Percentiles rank a stretch among this genome's conserved stretches.
phyloP scores from a whole-genome alignment of 2,329 filamentous ascomycete genomes.

The Colletotrichum navitas region DNA sequence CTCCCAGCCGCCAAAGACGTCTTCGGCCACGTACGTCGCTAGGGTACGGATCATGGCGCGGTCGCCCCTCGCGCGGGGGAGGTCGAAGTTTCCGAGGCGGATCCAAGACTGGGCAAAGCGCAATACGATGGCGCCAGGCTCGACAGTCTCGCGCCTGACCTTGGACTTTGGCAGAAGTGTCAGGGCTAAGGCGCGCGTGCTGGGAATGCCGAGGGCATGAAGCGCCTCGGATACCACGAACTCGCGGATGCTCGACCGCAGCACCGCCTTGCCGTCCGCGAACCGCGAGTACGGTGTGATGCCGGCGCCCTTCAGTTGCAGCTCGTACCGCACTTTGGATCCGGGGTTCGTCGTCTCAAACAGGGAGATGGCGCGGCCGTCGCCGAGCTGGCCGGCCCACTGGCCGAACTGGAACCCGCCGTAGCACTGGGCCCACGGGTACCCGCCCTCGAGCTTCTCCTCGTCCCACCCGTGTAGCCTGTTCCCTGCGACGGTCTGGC shows the following conservation, averaged over 20 bases:
- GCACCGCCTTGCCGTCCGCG: constrained; percentile 93
- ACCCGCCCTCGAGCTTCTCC: constrained; percentile 75
- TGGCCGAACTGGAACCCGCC: constrained; percentile 85
- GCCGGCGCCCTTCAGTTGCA: constrained; percentile 95
- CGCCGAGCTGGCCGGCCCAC: constrained; percentile 96
- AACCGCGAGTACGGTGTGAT: constrained; percentile 96
- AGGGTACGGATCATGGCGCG: constrained; percentile 78
- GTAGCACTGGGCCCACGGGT: constrained; percentile 99
- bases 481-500: constrained; percentile 83
- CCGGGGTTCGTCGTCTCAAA: constrained; percentile 87
- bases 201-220: constrained; percentile 86
- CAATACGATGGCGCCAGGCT: constrained; percentile 92
- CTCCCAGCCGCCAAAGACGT: constrained; percentile 91
- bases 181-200: constrained; percentile 86
- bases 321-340: constrained; percentile 82
- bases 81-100: constrained; percentile 93
- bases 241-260: constrained; percentile 93
- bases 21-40: constrained; percentile 86
- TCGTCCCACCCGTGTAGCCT: constrained; percentile 84
- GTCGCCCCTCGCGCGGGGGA: constrained; percentile 87
- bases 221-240: constrained; percentile 93
- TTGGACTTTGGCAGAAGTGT: constrained; percentile 79
- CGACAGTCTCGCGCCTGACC: constrained; percentile 82
- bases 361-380: constrained; percentile 92
- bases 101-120: constrained; percentile 94